phyloP scores from a whole-genome alignment of 2,329 filamentous ascomycete genomes.

The Venturiaceae sp. region DNA sequence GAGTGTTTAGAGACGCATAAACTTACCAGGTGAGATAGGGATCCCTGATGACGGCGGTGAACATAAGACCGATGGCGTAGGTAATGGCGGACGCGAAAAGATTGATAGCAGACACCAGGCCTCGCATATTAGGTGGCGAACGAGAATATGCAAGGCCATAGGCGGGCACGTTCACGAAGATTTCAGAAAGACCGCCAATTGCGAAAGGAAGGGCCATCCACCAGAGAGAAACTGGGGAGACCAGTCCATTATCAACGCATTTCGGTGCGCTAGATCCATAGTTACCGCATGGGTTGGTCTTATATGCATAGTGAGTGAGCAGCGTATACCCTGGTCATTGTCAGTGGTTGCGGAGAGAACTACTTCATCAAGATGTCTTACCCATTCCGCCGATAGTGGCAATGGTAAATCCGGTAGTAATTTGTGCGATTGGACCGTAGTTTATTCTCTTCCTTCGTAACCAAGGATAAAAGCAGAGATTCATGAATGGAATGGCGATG shows the following conservation, averaged over 20 bases:
- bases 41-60: background rate
- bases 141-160: constrained; percentile 44
- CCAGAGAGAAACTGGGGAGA: constrained; percentile 2
- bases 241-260: background rate
- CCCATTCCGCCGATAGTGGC: constrained; percentile 30
- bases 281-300: background rate
- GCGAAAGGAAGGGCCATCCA: constrained; percentile 3
- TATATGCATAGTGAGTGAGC: constrained; percentile 1
- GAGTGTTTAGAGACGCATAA: too few species aligned
- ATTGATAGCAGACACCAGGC: constrained; percentile 41
- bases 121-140: constrained; percentile 42
- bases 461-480: constrained; percentile 37
- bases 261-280: background rate
- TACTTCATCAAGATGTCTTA: background rate
- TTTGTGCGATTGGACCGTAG: constrained; percentile 39
- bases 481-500: constrained; percentile 35
- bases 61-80: constrained; percentile 35
- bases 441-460: constrained; percentile 32
- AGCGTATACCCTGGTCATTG: background rate
- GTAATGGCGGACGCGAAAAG: constrained; percentile 38
- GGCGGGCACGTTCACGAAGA: constrained; percentile 40
- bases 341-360: background rate
- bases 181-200: background rate
- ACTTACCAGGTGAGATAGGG: constrained; percentile 6
- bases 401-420: constrained; percentile 41